Evolutionary conservation across 169 alveolate genomes (phyloP).

Genomic region (Eimeria falciformis): DNA sequence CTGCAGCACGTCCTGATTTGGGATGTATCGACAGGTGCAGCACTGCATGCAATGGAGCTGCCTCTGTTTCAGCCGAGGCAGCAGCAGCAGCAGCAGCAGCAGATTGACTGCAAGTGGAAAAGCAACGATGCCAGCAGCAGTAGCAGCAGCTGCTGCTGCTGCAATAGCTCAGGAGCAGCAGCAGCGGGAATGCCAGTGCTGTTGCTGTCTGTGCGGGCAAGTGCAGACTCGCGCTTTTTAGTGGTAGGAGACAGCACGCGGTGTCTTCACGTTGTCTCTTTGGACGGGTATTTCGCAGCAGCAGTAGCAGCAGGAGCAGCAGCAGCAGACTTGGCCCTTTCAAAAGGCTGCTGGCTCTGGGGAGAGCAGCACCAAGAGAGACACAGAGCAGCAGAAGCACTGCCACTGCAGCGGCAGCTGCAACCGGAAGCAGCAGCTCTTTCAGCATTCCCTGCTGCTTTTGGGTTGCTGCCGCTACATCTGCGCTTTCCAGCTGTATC

Average conservation of each 20-base stretch:
- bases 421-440: conserved; percentile 63
- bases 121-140: neutral
- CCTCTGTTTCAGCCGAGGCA: conserved; percentile 36
- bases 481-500: conserved; percentile 11
- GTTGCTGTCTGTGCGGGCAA: conserved; percentile 56
- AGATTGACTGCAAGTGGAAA: neutral
- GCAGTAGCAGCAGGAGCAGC: conserved; percentile 71
- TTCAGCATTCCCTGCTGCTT: conserved; percentile 71
- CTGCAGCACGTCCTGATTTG: conserved; percentile 43
- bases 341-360: neutral
- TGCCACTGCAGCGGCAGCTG: conserved; percentile 41
- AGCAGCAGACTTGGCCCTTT: conserved; percentile 4
- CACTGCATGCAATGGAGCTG: conserved; percentile 61
- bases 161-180: conserved; percentile 34
- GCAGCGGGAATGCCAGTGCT: conserved; percentile 50
- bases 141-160: conserved; percentile 26
- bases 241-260: conserved; percentile 37
- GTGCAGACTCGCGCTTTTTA: conserved; percentile 2
- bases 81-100: conserved; percentile 62
- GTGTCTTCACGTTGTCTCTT: conserved; percentile 31
- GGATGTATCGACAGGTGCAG: conserved; percentile 41
- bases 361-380: neutral
- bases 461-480: conserved; percentile 35
- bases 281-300: conserved; percentile 43
- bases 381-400: conserved; percentile 40